These are phyloP conservation scores for Rhizophagus sp. DNA, from an alignment of 192 early-diverging fungal species.

Conservation along the genomic window DNA sequence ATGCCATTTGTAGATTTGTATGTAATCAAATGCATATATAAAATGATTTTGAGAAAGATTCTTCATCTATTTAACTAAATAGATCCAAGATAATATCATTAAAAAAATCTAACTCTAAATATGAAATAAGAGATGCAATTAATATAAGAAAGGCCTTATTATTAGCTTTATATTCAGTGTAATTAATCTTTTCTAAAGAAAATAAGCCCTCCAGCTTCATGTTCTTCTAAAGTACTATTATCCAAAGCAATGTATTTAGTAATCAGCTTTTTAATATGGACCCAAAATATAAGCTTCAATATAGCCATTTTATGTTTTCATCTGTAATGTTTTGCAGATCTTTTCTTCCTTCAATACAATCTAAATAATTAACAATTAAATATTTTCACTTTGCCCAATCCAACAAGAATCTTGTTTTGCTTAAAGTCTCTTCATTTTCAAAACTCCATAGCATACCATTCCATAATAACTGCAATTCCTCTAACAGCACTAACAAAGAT, in stretches of 20 bases:
- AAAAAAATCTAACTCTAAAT: not conserved
- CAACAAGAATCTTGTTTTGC: not conserved
- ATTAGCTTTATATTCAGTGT: not conserved
- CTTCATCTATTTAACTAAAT: no score
- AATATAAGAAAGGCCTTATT: not conserved
- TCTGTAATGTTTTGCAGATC: no score
- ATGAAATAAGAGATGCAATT: not conserved
- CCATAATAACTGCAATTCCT: conserved; percentile 17
- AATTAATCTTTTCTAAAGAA: not conserved
- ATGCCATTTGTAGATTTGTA: no score
- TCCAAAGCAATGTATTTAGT: not conserved
- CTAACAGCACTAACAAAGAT: not conserved
- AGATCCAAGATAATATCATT: conserved; percentile 9
- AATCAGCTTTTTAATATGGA: not conserved
- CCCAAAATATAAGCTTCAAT: conserved; percentile 1
- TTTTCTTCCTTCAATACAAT: no score
- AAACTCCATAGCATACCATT: not conserved
- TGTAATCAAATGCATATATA: no score
- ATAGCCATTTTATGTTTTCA: not conserved
- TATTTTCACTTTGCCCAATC: not conserved
- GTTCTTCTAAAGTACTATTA: not conserved
- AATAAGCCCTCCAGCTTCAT: conserved; percentile 15
- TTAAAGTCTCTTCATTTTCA: not conserved
- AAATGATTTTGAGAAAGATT: no score
- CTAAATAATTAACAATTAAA: not conserved